Percentiles rank a stretch among this genome's conserved stretches.
These are phyloP conservation scores for Epichloe sylvatica DNA, from an alignment of 2,329 filamentous ascomycete genomes.

Conservation along the genomic window DNA sequence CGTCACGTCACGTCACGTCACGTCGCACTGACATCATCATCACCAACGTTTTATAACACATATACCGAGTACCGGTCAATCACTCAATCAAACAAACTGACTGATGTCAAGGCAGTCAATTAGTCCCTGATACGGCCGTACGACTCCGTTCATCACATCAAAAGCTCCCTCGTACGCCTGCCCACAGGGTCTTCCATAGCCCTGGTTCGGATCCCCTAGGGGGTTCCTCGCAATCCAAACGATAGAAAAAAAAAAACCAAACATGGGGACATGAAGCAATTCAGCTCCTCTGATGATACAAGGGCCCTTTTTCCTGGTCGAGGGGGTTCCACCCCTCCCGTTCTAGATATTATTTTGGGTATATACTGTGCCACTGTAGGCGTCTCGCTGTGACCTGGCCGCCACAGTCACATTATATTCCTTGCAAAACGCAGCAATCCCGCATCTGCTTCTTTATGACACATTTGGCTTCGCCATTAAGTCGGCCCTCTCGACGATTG, in stretches of 20 bases:
- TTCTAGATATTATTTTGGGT: constrained; percentile 4
- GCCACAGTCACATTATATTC: neutral
- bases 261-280: neutral
- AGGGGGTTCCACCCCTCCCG: neutral
- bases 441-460: neutral
- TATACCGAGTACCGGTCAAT: too few relatives aligned
- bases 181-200: neutral
- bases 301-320: neutral
- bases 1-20: too few relatives aligned
- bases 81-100: neutral
- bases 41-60: too few relatives aligned
- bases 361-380: neutral
- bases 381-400: neutral
- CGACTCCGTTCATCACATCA: neutral
- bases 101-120: neutral
- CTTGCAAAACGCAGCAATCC: neutral
- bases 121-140: neutral
- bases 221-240: neutral
- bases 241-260: neutral
- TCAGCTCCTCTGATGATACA: neutral
- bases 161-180: neutral
- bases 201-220: neutral
- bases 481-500: neutral
- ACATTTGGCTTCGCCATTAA: neutral
- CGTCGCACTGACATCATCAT: too few relatives aligned